phyloP scores from a whole-genome alignment of 257 asterid species.

The Gentiana dahurica region DNA sequence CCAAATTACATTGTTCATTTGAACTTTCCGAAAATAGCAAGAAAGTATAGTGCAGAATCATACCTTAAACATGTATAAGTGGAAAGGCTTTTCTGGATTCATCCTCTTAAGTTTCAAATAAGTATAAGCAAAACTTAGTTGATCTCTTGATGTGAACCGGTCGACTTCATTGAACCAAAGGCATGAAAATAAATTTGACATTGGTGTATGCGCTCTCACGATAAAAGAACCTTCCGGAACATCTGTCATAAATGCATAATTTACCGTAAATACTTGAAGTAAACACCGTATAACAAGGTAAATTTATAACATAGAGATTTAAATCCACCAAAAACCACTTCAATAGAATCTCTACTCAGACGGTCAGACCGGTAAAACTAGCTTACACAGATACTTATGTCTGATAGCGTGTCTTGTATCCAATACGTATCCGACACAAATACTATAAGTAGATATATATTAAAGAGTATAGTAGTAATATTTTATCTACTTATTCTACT shows the following conservation, averaged over 20 bases:
- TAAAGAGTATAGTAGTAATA: too few relatives aligned
- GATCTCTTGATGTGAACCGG: slow-evolving; percentile 89
- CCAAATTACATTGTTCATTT: not conserved
- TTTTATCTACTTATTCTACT: too few relatives aligned
- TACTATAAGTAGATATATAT: too few relatives aligned
- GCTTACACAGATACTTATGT: too few relatives aligned
- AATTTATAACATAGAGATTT: not conserved
- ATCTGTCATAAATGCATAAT: slow-evolving; percentile 19
- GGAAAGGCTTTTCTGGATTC: slow-evolving; percentile 56
- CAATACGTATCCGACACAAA: too few relatives aligned
- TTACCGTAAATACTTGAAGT: too few relatives aligned
- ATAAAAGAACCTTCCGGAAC: slow-evolving; percentile 95
- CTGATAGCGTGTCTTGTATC: too few relatives aligned
- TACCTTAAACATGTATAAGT: slow-evolving; percentile 83
- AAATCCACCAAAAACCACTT: too few relatives aligned
- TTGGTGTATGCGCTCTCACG: slow-evolving; percentile 80
- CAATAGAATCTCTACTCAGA: too few relatives aligned
- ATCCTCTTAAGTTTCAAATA: slow-evolving; percentile 66
- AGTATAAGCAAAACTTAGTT: slow-evolving; percentile 83
- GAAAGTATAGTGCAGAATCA: not conserved
- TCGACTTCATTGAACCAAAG: slow-evolving; percentile 92
- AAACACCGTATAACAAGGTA: not conserved
- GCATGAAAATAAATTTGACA: slow-evolving; percentile 88
- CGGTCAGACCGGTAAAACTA: too few relatives aligned
- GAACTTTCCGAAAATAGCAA: too few relatives aligned